These are phyloP conservation scores for Penicillium canariense DNA, from an alignment of 495 filamentous ascomycete species.

Conservation along the genomic window DNA sequence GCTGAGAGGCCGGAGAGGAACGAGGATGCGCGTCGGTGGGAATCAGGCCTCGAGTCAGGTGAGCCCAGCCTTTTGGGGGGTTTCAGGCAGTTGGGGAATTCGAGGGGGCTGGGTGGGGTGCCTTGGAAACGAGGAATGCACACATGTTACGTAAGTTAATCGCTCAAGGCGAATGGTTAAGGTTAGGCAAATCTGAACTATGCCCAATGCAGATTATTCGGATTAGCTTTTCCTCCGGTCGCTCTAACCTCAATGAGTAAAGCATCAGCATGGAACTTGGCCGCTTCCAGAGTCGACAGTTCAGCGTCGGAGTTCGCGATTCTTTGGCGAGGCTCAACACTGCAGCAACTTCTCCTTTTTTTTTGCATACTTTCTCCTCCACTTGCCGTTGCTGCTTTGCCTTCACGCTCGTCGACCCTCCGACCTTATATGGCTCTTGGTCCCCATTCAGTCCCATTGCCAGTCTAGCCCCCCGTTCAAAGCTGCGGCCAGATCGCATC, in stretches of 20 bases:
- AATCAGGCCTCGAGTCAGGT: slow-evolving; percentile 23
- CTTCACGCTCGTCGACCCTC: neutral
- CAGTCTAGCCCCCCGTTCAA: slow-evolving; percentile 19
- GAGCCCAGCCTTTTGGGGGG: slow-evolving; percentile 9
- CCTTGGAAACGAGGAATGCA: slow-evolving; percentile 10
- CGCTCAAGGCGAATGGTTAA: neutral
- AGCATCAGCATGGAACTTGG: slow-evolving; percentile 35
- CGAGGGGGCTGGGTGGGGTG: slow-evolving; percentile 27
- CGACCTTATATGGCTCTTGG: neutral
- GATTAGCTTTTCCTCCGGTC: slow-evolving; percentile 11
- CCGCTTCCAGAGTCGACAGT: slow-evolving; percentile 18
- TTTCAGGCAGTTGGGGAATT: slow-evolving; percentile 18
- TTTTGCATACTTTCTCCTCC: neutral
- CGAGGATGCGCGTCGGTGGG: slow-evolving; percentile 28
- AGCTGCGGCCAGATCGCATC: slow-evolving; percentile 38
- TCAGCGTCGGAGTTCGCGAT: slow-evolving; percentile 2
- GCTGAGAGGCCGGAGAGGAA: slow-evolving; percentile 25
- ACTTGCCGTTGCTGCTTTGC: neutral
- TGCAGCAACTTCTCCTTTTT: neutral
- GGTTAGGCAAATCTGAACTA: no score
- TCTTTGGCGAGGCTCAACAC: slow-evolving; percentile 3
- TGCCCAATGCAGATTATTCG: neutral
- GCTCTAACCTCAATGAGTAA: slow-evolving; percentile 27
- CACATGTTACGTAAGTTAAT: neutral
- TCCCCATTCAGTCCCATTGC: slow-evolving; percentile 11